Conservation (phyloP, 1,284 basidiomycete species). For the Cryptococcus sp. region DNA sequence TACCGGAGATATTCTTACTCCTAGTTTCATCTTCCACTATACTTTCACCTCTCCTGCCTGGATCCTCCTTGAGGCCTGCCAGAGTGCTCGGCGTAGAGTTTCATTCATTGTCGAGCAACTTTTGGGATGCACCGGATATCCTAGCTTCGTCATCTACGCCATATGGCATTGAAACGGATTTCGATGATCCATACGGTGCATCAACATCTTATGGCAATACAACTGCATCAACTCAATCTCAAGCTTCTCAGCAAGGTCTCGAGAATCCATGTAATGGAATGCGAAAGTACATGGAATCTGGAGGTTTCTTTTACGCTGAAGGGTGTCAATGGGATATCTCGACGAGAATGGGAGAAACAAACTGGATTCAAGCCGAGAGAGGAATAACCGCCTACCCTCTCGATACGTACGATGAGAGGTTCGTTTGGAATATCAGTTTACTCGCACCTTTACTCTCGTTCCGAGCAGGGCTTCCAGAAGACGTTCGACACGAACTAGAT, state of each 20-base stretch:
- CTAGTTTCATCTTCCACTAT: conserved; percentile 32
- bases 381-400: conserved; percentile 50
- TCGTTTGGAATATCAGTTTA: conserved; percentile 50
- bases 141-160: conserved; percentile 6
- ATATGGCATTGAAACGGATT: conserved; percentile 11
- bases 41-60: conserved; percentile 35
- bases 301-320: conserved; percentile 88
- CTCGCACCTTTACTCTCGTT: conserved; percentile 43
- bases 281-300: conserved; percentile 84
- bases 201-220: conserved; percentile 2
- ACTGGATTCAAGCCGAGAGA: conserved; percentile 48
- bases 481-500: conserved; percentile 42
- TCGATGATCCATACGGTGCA: conserved; percentile 21
- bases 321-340: conserved; percentile 84
- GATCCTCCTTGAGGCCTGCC: conserved; percentile 39
- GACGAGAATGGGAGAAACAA: conserved; percentile 64
- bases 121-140: conserved; percentile 46
- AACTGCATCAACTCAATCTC: conserved; percentile 16
- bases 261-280: conserved; percentile 89
- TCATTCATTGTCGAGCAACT: conserved; percentile 47
- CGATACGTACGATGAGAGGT: conserved; percentile 69
- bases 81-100: conserved; percentile 50
- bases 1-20: conserved; percentile 46
- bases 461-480: conserved; percentile 45
- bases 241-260: conserved; percentile 50